Evolutionary conservation across 2,329 filamentous ascomycete genomes (phyloP), one percentile per base, ranked within the genome.

Genomic region (Bipolaris zeicola): DNA sequence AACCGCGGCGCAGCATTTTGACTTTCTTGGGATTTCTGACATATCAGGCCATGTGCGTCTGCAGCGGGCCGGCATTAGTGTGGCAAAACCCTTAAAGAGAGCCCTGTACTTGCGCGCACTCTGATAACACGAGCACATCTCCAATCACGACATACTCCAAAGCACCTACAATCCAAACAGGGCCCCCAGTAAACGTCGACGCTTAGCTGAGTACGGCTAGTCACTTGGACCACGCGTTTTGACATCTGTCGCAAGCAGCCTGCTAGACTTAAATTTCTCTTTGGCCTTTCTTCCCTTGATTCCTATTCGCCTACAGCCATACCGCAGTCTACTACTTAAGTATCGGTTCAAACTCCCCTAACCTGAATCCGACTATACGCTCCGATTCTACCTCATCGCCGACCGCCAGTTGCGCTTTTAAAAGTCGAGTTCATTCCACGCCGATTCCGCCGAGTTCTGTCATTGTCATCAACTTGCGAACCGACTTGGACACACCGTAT

Each of bases 231-330:
- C 64, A 50, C 42, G 51, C 60, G 61, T 66, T 64, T 65, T 57
- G 64, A 64, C 58, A 61, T 70, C 54, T 64, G 62, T 69, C 57
- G 62, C 64, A 69, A 68, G 65, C 62, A 64, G 65, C 70, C 65
- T 69, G 66, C 66, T 72, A 63, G 70, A 68, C 61, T 51, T 47
- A 38, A 46, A 34, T 44, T 46, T 50, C 38, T 58, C 52, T 49
- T 48, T 47, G 49, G 39, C 47, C 38, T 58, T 50, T 58, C 44
- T 38, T 51, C 34, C 24, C 51, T 50, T 50, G 55, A 28, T 53
- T 56, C 42, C 55, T 54, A 52, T 47, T 62, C 52, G 38, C 48
- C 24, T 52, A 31, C 36, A 5, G 31, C 20, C 49, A 39, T 49
- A 42, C 31, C 31, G 50, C 50, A 22, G 22, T 13, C 7, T 42